Percentiles rank a stretch among this genome's conserved stretches.
These are phyloP conservation scores for Mycena floridula DNA, from an alignment of 768 basidiomycete species.

Conservation along the genomic window DNA sequence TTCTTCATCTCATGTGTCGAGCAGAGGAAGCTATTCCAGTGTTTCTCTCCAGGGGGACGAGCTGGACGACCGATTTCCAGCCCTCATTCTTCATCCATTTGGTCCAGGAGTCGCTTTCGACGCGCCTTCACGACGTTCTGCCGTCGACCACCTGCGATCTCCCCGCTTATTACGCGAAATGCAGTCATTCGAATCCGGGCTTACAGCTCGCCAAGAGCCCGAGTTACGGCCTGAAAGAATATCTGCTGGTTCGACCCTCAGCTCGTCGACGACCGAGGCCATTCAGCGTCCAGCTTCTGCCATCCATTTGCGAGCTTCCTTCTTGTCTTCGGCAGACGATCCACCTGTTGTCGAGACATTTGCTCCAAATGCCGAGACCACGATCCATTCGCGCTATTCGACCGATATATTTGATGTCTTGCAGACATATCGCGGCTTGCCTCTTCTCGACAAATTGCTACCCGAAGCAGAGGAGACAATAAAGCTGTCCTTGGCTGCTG, in stretches of 20 bases:
- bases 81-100: constrained; percentile 49
- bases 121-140: constrained; percentile 42
- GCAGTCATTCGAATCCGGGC: constrained; percentile 82
- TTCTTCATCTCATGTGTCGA: constrained; percentile 40
- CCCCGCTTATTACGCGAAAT: constrained; percentile 68
- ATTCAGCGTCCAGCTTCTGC: background rate
- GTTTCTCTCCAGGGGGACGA: constrained; percentile 19
- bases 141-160: constrained; percentile 34
- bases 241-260: constrained; percentile 9
- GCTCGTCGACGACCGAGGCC: constrained; percentile 18
- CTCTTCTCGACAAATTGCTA: constrained; percentile 61
- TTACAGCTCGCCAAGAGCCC: constrained; percentile 40
- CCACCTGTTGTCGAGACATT: background rate
- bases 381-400: constrained; percentile 57
- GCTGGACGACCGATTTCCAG: constrained; percentile 10
- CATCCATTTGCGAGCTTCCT: background rate
- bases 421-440: constrained; percentile 74
- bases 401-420: constrained; percentile 76
- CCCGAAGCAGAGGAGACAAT: constrained; percentile 53
- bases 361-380: constrained; percentile 31
- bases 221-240: background rate
- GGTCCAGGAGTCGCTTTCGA: constrained; percentile 59
- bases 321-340: background rate
- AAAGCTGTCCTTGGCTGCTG: constrained; percentile 60
- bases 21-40: constrained; percentile 31